Conservation (phyloP, 805 yeast species). For the Starmerella bombi region DNA sequence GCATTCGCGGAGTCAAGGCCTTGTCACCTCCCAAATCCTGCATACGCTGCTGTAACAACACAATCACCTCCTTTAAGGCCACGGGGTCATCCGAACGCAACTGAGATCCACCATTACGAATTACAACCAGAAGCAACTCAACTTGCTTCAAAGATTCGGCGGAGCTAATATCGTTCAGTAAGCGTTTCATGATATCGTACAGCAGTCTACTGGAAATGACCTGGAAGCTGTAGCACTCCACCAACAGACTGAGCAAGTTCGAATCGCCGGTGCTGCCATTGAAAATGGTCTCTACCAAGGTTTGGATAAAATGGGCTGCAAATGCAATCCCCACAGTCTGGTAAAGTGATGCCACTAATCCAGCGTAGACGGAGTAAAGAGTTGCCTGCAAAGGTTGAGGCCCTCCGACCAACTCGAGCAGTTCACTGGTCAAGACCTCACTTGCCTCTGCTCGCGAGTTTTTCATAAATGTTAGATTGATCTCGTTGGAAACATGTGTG, state of each 20-base stretch:
- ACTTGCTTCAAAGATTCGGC: slow-evolving; percentile 35
- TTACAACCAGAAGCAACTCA: slow-evolving; percentile 58
- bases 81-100: slow-evolving; percentile 83
- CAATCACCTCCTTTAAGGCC: slow-evolving; percentile 66
- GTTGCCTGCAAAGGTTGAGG: slow-evolving; percentile 62
- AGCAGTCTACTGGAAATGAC: slow-evolving; percentile 58
- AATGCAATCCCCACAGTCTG: slow-evolving; percentile 73
- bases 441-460: slow-evolving; percentile 74
- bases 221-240: slow-evolving; percentile 66
- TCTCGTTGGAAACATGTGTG: slow-evolving; percentile 50
- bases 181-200: slow-evolving; percentile 54
- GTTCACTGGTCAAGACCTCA: slow-evolving; percentile 47
- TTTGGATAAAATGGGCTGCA: slow-evolving; percentile 77
- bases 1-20: slow-evolving; percentile 47
- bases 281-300: slow-evolving; percentile 34
- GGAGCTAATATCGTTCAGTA: slow-evolving; percentile 48
- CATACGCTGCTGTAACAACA: slow-evolving; percentile 40
- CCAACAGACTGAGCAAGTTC: slow-evolving; percentile 60
- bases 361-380: slow-evolving; percentile 67
- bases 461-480: slow-evolving; percentile 47
- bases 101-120: slow-evolving; percentile 68
- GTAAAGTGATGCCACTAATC: slow-evolving; percentile 61
- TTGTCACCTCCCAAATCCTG: slow-evolving; percentile 27
- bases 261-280: slow-evolving; percentile 30
- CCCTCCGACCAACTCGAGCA: slow-evolving; percentile 50